Evolutionary conservation across 2,329 filamentous ascomycete species (phyloP).

Genomic region (Cladosporium sp.): DNA sequence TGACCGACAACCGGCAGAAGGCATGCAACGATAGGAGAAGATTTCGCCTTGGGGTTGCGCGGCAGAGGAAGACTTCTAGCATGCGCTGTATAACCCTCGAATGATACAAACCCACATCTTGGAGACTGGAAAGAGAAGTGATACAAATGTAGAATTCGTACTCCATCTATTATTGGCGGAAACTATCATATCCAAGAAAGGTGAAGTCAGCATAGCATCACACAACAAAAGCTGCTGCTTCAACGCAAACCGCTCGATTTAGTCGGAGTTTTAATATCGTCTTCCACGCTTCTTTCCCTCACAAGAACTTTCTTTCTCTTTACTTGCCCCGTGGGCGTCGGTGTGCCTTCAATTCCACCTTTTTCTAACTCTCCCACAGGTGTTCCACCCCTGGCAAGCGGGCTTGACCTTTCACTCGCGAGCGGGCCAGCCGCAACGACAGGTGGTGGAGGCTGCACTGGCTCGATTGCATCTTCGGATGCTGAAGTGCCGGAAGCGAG

Average conservation of each 20-base stretch:
- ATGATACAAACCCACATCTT: too few relatives aligned
- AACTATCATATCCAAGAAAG: background rate
- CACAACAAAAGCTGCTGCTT: background rate
- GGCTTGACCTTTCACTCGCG: conserved; percentile 20
- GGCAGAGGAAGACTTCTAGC: too few relatives aligned
- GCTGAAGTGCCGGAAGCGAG: conserved; percentile 11
- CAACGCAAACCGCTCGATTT: background rate
- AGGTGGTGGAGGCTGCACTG: background rate
- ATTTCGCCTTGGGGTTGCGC: too few relatives aligned
- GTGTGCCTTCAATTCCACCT: conserved; percentile 15
- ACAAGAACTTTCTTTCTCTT: conserved; percentile 27
- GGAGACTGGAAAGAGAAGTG: background rate
- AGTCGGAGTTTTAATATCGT: background rate
- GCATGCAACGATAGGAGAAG: too few relatives aligned
- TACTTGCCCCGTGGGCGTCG: background rate
- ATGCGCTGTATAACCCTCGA: too few relatives aligned
- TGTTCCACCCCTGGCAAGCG: conserved; percentile 27
- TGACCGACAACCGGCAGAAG: too few relatives aligned
- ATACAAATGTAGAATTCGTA: background rate
- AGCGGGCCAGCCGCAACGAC: background rate
- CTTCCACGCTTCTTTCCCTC: conserved; percentile 24
- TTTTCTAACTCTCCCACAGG: conserved; percentile 27
- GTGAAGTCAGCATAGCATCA: background rate
- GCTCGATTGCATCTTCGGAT: conserved; percentile 14
- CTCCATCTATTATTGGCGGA: background rate